Conservation (phyloP, 805 yeast species). For the Candida nonsorbophila region DNA sequence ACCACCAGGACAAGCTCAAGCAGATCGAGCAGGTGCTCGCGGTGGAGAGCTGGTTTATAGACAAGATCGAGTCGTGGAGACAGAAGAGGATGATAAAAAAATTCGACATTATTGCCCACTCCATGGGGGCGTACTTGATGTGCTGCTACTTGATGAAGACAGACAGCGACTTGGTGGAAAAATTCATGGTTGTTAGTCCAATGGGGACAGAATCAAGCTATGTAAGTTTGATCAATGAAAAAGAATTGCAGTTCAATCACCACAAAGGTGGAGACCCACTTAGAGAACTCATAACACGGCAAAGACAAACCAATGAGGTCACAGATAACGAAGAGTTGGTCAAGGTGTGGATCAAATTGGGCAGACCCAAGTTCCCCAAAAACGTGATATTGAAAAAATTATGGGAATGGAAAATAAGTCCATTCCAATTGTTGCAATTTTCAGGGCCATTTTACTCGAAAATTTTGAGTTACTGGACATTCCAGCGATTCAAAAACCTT, state of each 20-base stretch:
- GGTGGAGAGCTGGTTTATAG: conserved; percentile 38
- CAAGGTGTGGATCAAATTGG: conserved; percentile 26
- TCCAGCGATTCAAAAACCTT: conserved; percentile 29
- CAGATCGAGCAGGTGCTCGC: conserved; percentile 26
- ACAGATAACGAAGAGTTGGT: conserved; percentile 12
- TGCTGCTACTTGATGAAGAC: conserved; percentile 38
- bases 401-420: conserved; percentile 36
- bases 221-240: conserved; percentile 26
- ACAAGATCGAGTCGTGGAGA: conserved; percentile 34
- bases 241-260: conserved; percentile 25
- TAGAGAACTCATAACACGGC: conserved; percentile 19
- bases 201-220: conserved; percentile 40
- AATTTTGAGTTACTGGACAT: conserved; percentile 37
- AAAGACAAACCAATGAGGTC: conserved; percentile 10
- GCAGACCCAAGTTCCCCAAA: conserved; percentile 33
- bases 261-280: conserved; percentile 32
- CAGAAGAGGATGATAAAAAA: conserved; percentile 12
- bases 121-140: conserved; percentile 39
- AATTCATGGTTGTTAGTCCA: conserved; percentile 30
- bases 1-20: conserved; percentile 13
- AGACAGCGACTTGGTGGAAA: conserved; percentile 19
- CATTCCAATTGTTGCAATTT: conserved; percentile 33
- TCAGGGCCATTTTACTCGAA: conserved; percentile 37
- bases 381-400: conserved; percentile 21
- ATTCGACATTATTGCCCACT: conserved; percentile 33